Percentiles rank a stretch among this genome's conserved stretches.
Conservation (phyloP, 2,329 filamentous ascomycete species). For the Neodidymelliopsis sp. region DNA sequence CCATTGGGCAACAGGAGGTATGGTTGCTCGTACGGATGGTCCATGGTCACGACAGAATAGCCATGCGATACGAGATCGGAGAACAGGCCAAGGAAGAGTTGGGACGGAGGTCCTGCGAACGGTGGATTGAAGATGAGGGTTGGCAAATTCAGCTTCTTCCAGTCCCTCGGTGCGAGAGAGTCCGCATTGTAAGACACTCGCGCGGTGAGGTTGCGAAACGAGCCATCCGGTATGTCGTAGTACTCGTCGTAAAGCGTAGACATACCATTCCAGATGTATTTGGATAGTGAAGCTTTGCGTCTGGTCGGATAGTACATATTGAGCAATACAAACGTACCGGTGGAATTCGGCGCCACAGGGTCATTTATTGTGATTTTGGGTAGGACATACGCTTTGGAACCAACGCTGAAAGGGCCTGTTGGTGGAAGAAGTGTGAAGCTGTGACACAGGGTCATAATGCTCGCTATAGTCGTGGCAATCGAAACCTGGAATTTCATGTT, state of each 20-base stretch:
- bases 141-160: neutral
- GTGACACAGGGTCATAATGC: neutral
- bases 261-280: neutral
- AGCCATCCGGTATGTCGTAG: too few species aligned
- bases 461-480: neutral
- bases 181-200: too few species aligned
- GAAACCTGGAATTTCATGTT: too few species aligned
- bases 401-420: constrained; percentile 23
- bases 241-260: neutral
- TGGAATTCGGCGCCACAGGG: constrained; percentile 18
- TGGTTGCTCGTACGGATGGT: constrained; percentile 29
- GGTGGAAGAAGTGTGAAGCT: constrained; percentile 22
- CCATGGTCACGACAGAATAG: constrained; percentile 22
- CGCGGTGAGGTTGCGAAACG: too few species aligned
- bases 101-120: constrained; percentile 20
- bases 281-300: constrained; percentile 9
- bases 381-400: constrained; percentile 18
- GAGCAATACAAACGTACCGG: constrained; percentile 18
- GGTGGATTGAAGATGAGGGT: constrained; percentile 22
- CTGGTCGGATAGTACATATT: constrained; percentile 26
- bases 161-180: constrained; percentile 1
- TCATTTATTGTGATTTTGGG: constrained; percentile 22
- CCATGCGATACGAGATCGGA: constrained; percentile 21
- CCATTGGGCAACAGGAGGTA: constrained; percentile 25
- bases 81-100: constrained; percentile 15